These are phyloP conservation scores for Trypanosoma conorhini DNA, from an alignment of 208 protist genomes.

Conservation along the genomic window DNA sequence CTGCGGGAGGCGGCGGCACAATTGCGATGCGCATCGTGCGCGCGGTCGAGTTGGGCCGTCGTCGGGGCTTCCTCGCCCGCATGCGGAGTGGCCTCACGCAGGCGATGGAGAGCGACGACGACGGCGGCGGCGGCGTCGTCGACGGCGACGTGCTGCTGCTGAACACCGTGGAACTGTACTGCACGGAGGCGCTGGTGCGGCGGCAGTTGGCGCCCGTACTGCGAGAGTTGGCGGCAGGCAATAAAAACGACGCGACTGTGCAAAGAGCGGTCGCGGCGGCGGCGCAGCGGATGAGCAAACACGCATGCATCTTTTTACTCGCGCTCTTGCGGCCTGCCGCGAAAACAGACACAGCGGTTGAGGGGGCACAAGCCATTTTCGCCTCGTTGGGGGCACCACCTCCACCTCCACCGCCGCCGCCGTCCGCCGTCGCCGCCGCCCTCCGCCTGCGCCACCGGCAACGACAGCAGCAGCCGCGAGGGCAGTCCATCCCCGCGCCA, in stretches of 20 bases:
- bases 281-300: slow-evolving; percentile 39
- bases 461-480: background rate
- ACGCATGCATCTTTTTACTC: slow-evolving; percentile 43
- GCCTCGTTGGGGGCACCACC: background rate
- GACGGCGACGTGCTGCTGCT: slow-evolving; percentile 40
- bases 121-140: slow-evolving; percentile 6
- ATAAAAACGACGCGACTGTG: slow-evolving; percentile 25
- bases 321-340: slow-evolving; percentile 33
- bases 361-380: slow-evolving; percentile 17
- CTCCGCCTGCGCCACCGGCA: background rate
- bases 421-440: background rate
- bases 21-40: slow-evolving; percentile 35
- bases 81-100: background rate
- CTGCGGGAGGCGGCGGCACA: slow-evolving; percentile 29
- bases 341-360: background rate
- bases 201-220: slow-evolving; percentile 38
- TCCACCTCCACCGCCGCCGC: background rate
- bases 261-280: slow-evolving; percentile 31
- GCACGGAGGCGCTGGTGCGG: slow-evolving; percentile 34
- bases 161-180: slow-evolving; percentile 45
- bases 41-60: slow-evolving; percentile 37
- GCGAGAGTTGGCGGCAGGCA: slow-evolving; percentile 26
- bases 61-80: slow-evolving; percentile 24
- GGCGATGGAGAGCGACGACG: slow-evolving; percentile 1
- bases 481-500: background rate